Base-by-base conservation (phyloP, 2,329 filamentous ascomycete genomes). In the Pestalotiopsis sp. region DNA sequence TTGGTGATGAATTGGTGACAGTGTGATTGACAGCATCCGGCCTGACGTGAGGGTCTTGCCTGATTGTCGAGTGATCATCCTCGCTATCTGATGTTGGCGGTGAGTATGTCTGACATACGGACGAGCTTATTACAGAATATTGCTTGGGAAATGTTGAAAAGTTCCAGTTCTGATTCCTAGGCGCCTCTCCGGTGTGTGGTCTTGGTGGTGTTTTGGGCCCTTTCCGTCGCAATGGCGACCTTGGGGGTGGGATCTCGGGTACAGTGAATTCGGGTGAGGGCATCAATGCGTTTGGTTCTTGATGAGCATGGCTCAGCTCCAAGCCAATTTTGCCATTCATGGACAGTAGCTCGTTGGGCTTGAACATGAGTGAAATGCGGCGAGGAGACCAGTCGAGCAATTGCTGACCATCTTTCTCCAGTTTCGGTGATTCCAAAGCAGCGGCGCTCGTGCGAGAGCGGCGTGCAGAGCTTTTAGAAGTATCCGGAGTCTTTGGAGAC, bases 341-440 rank as follows among this genome's bases (percentile, higher is more conserved):
- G 5, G 70, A 67, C 9, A 71, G 69, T 27, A 77, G 70, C 9
- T 75, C 75, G 3, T 73, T 71, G 39, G 75, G 74, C 23, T 75
- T 73, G 38, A 79, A 76, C 5, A 77, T 64, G 2, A 75, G 68
- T 3, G 77, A 78, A 58, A 78, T 71, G 56, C 75, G 77, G 56
- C 72, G 73, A 7, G 76, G 77, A 41, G 70, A 70, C 76, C 76
- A 78, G 66, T 76, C 74, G 38, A 77, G 58, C 39, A 76, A 70
- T 11, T 71, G 70, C 20, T 70, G 68, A 3, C 65, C 69, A 52
- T 58, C 38, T 9, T 20, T 25, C n/a, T 68, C 66, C 25, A 69
- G 39, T 9, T 17, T 23, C 41, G 38, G 59, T 25, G 52, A 14
- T 14, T 41, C 39, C 68, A 63, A 60, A 12, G 41, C 11, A 62